phyloP scores from a whole-genome alignment of 331 rosid genomes.

The Quercus phellos region DNA sequence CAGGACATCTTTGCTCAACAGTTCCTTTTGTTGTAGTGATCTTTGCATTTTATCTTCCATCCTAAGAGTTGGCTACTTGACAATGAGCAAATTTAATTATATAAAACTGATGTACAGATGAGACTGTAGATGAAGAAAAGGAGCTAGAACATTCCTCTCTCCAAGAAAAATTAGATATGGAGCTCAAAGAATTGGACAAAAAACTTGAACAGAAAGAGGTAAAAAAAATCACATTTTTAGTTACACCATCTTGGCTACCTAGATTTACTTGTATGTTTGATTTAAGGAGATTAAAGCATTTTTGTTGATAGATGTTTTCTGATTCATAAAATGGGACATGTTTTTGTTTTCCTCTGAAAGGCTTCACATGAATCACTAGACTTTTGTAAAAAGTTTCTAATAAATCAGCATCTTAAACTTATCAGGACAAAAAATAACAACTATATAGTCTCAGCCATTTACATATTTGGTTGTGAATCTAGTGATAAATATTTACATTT shows the following conservation, averaged over 20 bases:
- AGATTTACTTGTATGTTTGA: not conserved
- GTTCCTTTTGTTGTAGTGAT: slow-evolving; percentile 2
- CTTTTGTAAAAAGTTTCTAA: not conserved
- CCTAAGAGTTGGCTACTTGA: not conserved
- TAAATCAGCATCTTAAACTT: not conserved
- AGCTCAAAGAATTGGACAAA: slow-evolving; percentile 82
- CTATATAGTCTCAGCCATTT: not conserved
- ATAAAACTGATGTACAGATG: slow-evolving; percentile 39
- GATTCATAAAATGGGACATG: not conserved
- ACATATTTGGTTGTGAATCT: not conserved
- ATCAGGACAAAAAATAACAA: not conserved
- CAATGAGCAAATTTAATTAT: not conserved
- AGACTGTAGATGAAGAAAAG: slow-evolving; percentile 59
- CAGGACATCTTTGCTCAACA: not conserved
- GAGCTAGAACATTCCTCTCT: slow-evolving; percentile 82
- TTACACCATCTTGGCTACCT: not conserved
- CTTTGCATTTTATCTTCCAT: not conserved
- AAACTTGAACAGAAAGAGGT: slow-evolving; percentile 93
- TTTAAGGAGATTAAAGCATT: not conserved
- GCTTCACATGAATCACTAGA: not conserved
- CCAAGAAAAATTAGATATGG: slow-evolving; percentile 74
- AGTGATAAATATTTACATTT: not conserved
- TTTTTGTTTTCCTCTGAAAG: not conserved
- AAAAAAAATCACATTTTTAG: not conserved
- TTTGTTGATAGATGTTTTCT: not conserved